Evolutionary conservation across 441 rosid genomes (phyloP), one percentile per base, ranked within the genome.

Genomic region (Pelargonium fulgidum): DNA sequence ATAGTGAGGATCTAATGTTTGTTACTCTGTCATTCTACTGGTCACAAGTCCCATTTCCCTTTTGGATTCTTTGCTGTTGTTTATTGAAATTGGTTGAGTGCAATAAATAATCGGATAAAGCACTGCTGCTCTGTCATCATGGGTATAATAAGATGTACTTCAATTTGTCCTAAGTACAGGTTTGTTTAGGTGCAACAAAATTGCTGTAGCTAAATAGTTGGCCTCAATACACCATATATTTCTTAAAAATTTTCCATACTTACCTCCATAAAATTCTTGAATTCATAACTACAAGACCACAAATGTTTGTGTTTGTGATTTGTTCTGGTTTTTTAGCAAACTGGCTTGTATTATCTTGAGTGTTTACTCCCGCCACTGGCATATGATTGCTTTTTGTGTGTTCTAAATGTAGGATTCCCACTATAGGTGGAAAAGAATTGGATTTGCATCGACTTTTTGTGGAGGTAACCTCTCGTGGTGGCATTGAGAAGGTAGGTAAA

Each of bases 381-480:
- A 24, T 44, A 42, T 61, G 17, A 17, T 13, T 71, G 39, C 67
- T 24, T 56, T 47, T 62, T 47, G 22, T 62, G 45, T 19, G 26
- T 73, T 75, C 33, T 50, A 56, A 67, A 70, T 75, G 68, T 68
- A 94, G 99, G 98, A 87, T 90, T 11, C 99, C 99, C 0, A 87
- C 89, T 14, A 90, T 95, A 70, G 99, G 98, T 24, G 97, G 98
- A 19, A 86, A 79, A 76, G 94, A 90, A 68, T 82, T 95, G 68
- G 94, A 92, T 74, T 82, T 95, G 87, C 97, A 95, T 77, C 82
- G 78, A 66, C 97, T 95, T 63, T 95, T 95, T 65, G 77, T 86
- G 26, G 99, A 95, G 81, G 99, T 95, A 64, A 95, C 99, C 10
- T 72, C 94, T 68, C 94, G 96, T 4, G 99, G 99, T 52, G 99